Base-by-base conservation (phyloP, 2,329 filamentous ascomycete species). In the Neofusicoccum sp. region DNA sequence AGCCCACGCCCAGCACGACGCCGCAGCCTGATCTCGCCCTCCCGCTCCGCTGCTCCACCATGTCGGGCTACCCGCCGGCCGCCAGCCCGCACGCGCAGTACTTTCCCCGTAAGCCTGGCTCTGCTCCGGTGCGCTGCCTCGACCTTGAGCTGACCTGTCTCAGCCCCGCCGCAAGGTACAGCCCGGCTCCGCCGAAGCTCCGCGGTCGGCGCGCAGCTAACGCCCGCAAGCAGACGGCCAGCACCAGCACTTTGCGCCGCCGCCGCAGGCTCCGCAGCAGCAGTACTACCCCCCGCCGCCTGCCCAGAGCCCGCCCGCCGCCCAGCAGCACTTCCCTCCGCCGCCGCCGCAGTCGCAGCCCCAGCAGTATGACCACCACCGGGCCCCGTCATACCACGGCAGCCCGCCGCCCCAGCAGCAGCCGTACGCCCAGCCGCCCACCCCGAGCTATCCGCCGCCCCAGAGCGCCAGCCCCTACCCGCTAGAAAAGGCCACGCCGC, bases 241-340 rank as follows among this genome's bases (percentile, higher is more conserved):
- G 30, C 43, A 40, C n/a, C 58, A 47, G 40, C 63, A 62, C 12
- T 71, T 64, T 34, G 66, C 68, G 24, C 70, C 70, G 16, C 70
- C 70, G 9, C 70, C 34, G 9, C 45, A 45, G 12, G 61, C 61
- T 30, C 61, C 56, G 41, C 63, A 63, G 14, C 58, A 62, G 16
- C 63, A 64, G 34, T 60, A 64, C 40, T 64, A 61, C 40, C 65
- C 69, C 6, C 70, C 68, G 12, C 70, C 70, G 11, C 70, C 70
- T 11, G 69, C 33, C 5, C 41, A 47, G 45, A 60, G 60, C 38
- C 45, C 57, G 11, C 63, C 60, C 26, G 64, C 64, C 24, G 69
- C 73, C 62, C 72, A 74, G 63, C 72, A 75, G 57, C 72, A 73
- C 65, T 78, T 73, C 61, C 66, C 74, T 24, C 74, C 75, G 59